Evolutionary conservation across 2,329 filamentous ascomycete species (phyloP), one percentile per base, ranked within the genome.

Genomic region (Cladosporium sp.): DNA sequence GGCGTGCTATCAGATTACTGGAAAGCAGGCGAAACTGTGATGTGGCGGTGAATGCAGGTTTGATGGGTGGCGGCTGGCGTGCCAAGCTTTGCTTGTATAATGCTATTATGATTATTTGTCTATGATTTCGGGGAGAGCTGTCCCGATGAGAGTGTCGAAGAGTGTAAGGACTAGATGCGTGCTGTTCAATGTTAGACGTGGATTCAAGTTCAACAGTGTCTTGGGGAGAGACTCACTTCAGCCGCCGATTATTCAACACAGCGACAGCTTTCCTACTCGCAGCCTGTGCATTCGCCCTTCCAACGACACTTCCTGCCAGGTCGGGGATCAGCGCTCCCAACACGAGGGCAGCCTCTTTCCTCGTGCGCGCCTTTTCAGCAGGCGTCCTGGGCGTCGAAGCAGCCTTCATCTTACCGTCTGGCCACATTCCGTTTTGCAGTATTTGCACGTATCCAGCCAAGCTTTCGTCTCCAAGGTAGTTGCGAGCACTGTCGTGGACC

Each of bases 241-340:
- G 75, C 58, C 89, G 79, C 54, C 83, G 79, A 71, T 97, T 98
- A 70, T 98, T 98, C 61, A 97, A 75, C 43, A 88, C 90, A 9
- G 90, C 91, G 74, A 95, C 89, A 44, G 97, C 82, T 63, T 91
- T 86, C 61, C 92, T 81, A 58, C 90, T 91, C 18, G 93, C 93
- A 52, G 86, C 86, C 68, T 95, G 87, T 13, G 95, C 93, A 73
- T 98, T 98, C 41, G 85, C 81, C 63, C 90, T 81, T 4, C 93
- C 93, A 13, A 98, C 95, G 6, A 98, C 95, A 70, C 87, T 95
- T 7, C 86, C 90, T 8, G 89, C 92, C 53, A 98, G 68, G 68
- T 98, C 93, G 2, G 93, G 93, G 16, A 98, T 78, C 46, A 98
- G 78, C 9, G 90, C 95, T 9, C 87, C 89, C 45, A 98, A 77